Evolutionary conservation across 345 rosid genomes (phyloP), one percentile per base, ranked within the genome.

Genomic region (Camelina sativa): DNA sequence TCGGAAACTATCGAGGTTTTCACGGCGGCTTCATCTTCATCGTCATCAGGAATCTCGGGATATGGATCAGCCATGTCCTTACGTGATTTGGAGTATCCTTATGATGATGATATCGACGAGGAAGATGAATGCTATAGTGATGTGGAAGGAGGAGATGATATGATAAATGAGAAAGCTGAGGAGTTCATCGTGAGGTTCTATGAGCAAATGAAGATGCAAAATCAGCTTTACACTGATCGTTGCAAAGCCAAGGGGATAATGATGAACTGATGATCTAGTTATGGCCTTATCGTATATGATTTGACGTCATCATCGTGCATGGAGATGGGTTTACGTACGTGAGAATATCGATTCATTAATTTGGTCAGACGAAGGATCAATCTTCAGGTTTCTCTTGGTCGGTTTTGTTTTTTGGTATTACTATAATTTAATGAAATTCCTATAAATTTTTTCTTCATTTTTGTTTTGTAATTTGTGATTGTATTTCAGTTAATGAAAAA

Each of bases 91-190:
- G 72, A 48, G 5, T 22, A 57, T 62, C 79, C 35, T 32, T 43
- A 67, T 11, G 67, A 67, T 2, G 70, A 77, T 8, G 79, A 71
- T 15, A 67, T 62, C 1, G 80, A 65, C 3, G 82, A 58, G 1
- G 74, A 72, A 1, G 78, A 62, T 16, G 67, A 23, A 40, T 60
- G 40, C 13, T 68, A 59, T 43, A 57, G 67, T 16, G 80, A 76
- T 16, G 79, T 51, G 12, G 67, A 74, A 16, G 82, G 40, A 11
- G 92, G 85, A 3, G 89, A 89, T 25, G 90, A 86, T 20, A 84
- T 82, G 92, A 87, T 91, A 34, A 92, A 91, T 43, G 68, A 56
- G 73, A 91, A 89, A 82, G 97, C 97, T 2, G 97, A 91, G 72
- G 80, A 79, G 47, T 91, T 91, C 65, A 91, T 91, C 7, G 72